Conservation (phyloP, 2,329 filamentous ascomycete species). For the Curvularia spicifera region DNA sequence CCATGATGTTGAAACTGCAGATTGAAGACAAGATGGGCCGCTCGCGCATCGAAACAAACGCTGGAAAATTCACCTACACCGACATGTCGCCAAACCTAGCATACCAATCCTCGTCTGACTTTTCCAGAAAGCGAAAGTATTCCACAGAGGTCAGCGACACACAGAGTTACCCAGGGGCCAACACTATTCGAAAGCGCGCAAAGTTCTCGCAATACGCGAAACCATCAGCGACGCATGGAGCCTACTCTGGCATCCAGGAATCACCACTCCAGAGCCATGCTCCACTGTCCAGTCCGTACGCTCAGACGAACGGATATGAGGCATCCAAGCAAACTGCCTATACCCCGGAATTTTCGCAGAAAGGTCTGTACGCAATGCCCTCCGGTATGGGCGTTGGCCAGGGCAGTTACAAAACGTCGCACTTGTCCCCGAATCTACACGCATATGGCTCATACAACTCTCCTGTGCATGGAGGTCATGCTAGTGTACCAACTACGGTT, state of each 20-base stretch:
- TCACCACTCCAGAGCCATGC: slow-evolving; percentile 50
- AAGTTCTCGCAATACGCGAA: slow-evolving; percentile 48
- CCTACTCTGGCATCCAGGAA: slow-evolving; percentile 44
- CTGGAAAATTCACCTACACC: slow-evolving; percentile 68
- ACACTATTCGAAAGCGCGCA: slow-evolving; percentile 45
- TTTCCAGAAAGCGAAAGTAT: slow-evolving; percentile 43
- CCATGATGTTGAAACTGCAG: slow-evolving; percentile 65
- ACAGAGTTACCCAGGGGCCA: slow-evolving; percentile 36
- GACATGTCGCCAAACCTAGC: slow-evolving; percentile 51
- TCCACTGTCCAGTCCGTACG: slow-evolving; percentile 45
- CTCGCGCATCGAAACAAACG: slow-evolving; percentile 58
- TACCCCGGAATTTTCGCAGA: slow-evolving; percentile 44
- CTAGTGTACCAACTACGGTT: slow-evolving; percentile 49
- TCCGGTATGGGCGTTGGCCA: slow-evolving; percentile 37
- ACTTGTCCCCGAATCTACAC: slow-evolving; percentile 45
- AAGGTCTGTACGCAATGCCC: slow-evolving; percentile 44
- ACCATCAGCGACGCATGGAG: slow-evolving; percentile 37
- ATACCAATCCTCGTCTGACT: slow-evolving; percentile 40
- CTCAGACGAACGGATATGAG: slow-evolving; percentile 50
- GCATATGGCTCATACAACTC: slow-evolving; percentile 54
- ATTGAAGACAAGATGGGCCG: slow-evolving; percentile 65
- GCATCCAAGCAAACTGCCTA: slow-evolving; percentile 42
- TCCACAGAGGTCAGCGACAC: slow-evolving; percentile 38
- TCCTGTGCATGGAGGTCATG: slow-evolving; percentile 53
- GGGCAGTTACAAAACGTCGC: slow-evolving; percentile 42